Evolutionary conservation across 2,329 filamentous ascomycete species (phyloP), one percentile per base, ranked within the genome.

Genomic region (Fusarium odoratissimum): DNA sequence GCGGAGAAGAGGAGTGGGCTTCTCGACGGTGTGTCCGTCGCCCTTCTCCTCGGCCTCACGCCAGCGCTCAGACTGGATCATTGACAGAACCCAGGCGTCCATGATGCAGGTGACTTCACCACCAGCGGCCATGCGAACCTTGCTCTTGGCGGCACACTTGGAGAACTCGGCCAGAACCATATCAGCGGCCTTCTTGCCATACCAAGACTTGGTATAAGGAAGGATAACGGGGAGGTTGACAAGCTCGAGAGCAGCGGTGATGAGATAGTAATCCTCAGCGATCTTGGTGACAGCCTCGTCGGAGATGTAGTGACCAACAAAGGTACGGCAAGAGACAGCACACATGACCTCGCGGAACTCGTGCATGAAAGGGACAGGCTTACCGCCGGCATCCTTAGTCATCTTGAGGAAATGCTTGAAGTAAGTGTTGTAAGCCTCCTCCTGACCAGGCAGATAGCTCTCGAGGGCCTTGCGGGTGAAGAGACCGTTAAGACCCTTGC

Each of bases 151-250:
- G 51, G 95, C 93, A 80, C 95, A 98, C 84, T 94, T 95, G 80
- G 92, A 85, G 80, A 98, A 98, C 81, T 97, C 95, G 54, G 88
- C 89, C 74, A 98, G 87, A 38, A 97, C 94, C 91, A 97, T 94
- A 79, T 97, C 94, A 65, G 95, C 91, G 35, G 95, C 94, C 86
- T 95, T 97, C 89, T 98, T 97, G 77, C 95, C 96, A 80, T 97
- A 97, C 95, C 95, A 98, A 9, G 95, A 95, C 86, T 95, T 95
- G 80, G 95, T 98, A 87, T 90, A 98, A 42, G 95, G 95, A 44
- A 98, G 84, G 80, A 98, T 98, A 84, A 98, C 93, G 67, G 96
- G 95, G 86, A 98, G 97, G 87, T 98, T 98, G 87, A 99, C 96
- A 51, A 98, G 89, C 83, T 99, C 96, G 75, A 98, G 90, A 28